Base-by-base conservation (phyloP, 2,329 filamentous ascomycete species). In the Penicillium sp. region DNA sequence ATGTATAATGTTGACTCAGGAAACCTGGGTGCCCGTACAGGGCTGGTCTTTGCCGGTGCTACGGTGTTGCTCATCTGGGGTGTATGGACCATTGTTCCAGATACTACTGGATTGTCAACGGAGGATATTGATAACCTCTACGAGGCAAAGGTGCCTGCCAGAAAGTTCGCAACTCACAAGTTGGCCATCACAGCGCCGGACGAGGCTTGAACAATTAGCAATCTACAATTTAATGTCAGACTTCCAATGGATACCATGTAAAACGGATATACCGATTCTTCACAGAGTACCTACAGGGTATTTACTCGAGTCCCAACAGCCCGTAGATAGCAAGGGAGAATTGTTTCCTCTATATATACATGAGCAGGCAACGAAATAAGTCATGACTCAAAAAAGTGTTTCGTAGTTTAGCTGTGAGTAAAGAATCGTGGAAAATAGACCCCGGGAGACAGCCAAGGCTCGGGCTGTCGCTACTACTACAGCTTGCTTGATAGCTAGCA, bases 1-100 rank as follows among this genome's bases (percentile, higher is more conserved):
- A 61, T 63, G 53, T 58, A 61, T 21, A 63, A 63, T 33, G 55
- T 60, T 7, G 58, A 60, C 37, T 57, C 50, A 1, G 58, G 54
- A 21, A 59, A 63, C 26, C 35, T 63, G 24, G 55, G 60, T 16
- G 60, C 52, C 5, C 55, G 60, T 10, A 60, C 57, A 33, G 58
- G 58, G 2, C 59, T 63, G 24, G 47, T 63, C 16, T 63, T 61
- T 35, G 55, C 55, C 4, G 55, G 55, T 19, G 43, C 8, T 27
- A 50, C 57, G 1, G 53, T 59, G 2, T 46, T 59, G 48, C 51
- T 57, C 21, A 46, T 57, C 33, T 48, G 46, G 47, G 55, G 55
- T 8, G 51, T 44, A n/a, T 57, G 39, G 24, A 21, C 39, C 16
- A 48, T 54, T 10, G 55, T 57, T 27, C 55, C 55, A 19, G 51